Conservation (phyloP, 768 basidiomycete genomes). For the Russula compacta region DNA sequence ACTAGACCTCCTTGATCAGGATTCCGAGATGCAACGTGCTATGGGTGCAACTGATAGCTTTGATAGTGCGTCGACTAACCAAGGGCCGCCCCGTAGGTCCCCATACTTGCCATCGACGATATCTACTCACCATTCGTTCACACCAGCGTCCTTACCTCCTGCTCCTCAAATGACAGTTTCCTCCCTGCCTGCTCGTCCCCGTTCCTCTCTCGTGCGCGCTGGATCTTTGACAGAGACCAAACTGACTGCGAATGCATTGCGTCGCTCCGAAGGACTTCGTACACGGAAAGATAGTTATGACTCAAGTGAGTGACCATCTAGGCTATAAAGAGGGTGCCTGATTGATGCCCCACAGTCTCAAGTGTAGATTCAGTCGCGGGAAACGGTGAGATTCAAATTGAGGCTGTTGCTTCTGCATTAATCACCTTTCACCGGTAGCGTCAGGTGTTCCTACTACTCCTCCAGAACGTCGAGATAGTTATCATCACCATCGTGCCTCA, state of each 20-base stretch:
- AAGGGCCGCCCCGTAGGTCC: constrained; percentile 12
- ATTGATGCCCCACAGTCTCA: neutral
- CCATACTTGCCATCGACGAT: neutral
- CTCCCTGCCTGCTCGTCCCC: constrained; percentile 5
- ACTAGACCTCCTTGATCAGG: constrained; percentile 21
- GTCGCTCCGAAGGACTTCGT: neutral
- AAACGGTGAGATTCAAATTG: neutral
- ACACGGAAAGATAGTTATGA: constrained; percentile 10
- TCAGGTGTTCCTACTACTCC: constrained; percentile 8
- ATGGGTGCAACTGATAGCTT: constrained; percentile 19
- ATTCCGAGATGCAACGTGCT: constrained; percentile 20
- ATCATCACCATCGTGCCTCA: constrained; percentile 21
- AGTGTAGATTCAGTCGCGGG: neutral
- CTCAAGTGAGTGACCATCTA: constrained; percentile 1
- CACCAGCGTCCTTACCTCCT: neutral
- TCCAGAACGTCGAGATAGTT: constrained; percentile 14
- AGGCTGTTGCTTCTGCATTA: neutral
- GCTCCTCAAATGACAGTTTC: constrained; percentile 3
- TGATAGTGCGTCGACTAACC: constrained; percentile 10
- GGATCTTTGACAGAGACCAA: constrained; percentile 18
- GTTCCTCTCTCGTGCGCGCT: constrained; percentile 13
- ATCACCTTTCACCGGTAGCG: neutral
- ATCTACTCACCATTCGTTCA: neutral
- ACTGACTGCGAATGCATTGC: constrained; percentile 6
- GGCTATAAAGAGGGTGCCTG: neutral